Evolutionary conservation across 2,329 filamentous ascomycete species (phyloP), one percentile per base, ranked within the genome.

Genomic region (Calonectria naviculata): DNA sequence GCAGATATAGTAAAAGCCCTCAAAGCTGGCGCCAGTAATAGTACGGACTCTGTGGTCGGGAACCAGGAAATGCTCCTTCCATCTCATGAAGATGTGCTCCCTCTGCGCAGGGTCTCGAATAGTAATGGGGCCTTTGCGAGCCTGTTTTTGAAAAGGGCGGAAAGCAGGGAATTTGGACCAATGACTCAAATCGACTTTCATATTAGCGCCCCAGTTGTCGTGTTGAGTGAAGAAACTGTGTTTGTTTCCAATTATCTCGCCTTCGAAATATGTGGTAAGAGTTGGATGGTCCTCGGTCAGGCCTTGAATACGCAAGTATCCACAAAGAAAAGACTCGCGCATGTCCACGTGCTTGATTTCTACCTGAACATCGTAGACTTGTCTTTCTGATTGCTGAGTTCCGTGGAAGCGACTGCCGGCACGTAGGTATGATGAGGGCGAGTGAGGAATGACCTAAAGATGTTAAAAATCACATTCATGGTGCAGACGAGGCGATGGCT

Each of bases 1-100:
- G 85, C 95, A 98, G 76, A 99, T 98, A 80, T 99, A 99, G 82
- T 98, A 99, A 82, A 99, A 99, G 0, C 97, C 97, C 81, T 99
- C 97, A 71, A 98, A 99, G 80, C 96, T 98, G 9, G 97, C 97
- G 21, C 97, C 97, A 38, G 92, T 94, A 72, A 99, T 98, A 13
- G 94, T 97, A 72, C 93, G 90, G 24, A 98, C 95, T 19, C 94
- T 91, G 82, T 99, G 97, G 79, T 99, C 95, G 1, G 97, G 97
- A 0, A 99, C 97, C 0, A 99, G 87, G 79, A 99, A 99, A 79
- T 97, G 95, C 81, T 99, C 97, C 84, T 99, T 99, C 97, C 97
- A 99, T 71, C 97, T 92, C 97, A 99, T 99, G 80, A 98, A 99
- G 36, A 99, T 92, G 81, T 97, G 92, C 77, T 98, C 95, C 74